Evolutionary conservation across 2,329 filamentous ascomycete genomes (phyloP).

Genomic region (Hypoxylon sp.): DNA sequence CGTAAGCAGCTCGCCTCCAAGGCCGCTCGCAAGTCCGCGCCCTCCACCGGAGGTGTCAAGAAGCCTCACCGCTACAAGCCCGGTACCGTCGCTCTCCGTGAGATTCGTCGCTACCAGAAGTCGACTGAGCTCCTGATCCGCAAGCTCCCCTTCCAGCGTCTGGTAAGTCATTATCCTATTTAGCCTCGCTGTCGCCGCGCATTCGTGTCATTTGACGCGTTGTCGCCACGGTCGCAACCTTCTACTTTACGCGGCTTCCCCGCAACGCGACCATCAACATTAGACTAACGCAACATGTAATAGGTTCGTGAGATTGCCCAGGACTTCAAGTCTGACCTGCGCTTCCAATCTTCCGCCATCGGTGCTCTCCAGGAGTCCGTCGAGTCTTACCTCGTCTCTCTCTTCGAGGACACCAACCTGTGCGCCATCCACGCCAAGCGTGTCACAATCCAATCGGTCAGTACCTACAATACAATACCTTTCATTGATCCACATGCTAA

Average conservation of each 20-base stretch:
- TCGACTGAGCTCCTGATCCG: conserved; percentile 95
- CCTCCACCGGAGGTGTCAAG: conserved; percentile 97
- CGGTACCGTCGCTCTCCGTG: conserved; percentile 95
- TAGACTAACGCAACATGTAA: conserved; percentile 44
- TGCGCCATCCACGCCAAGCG: conserved; percentile 99
- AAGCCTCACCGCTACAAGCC: conserved; percentile 94
- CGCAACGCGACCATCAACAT: conserved; percentile 23
- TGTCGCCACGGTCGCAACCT: conserved; percentile 5
- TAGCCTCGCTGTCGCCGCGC: conserved; percentile 3
- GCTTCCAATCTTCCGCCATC: conserved; percentile 99
- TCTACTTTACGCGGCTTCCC: conserved; percentile 16
- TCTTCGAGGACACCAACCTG: conserved; percentile 98
- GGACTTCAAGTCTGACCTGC: conserved; percentile 94
- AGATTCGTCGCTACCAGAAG: conserved; percentile 99
- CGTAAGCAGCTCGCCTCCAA: conserved; percentile 99
- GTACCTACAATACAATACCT: conserved; percentile 44
- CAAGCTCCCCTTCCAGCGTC: conserved; percentile 97
- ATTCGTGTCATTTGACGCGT: conserved; percentile 9
- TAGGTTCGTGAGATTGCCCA: conserved; percentile 93
- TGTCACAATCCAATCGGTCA: conserved; percentile 90
- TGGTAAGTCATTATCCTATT: conserved; percentile 68
- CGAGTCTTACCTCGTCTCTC: conserved; percentile 97
- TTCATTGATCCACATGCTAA: conserved; percentile 53
- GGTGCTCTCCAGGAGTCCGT: conserved; percentile 98
- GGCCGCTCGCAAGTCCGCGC: conserved; percentile 98